Conservation (phyloP, 345 rosid genomes). For the Microthlaspi erraticum region DNA sequence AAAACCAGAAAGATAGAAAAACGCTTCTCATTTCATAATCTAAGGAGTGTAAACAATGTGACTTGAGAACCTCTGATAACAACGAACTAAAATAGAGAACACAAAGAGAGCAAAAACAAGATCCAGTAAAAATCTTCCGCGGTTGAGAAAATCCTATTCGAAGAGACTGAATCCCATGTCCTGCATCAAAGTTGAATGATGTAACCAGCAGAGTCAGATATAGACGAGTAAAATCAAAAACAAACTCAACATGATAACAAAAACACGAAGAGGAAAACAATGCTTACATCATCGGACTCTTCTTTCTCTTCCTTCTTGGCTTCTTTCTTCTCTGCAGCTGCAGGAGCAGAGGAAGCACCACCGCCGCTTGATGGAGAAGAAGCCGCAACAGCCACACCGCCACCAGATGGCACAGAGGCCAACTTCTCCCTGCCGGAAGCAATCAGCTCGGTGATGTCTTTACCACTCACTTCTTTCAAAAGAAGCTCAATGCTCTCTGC, state of each 20-base stretch:
- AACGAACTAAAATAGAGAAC: background rate
- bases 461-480: slow-evolving; percentile 58
- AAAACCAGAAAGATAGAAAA: background rate
- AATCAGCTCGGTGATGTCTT: slow-evolving; percentile 69
- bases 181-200: slow-evolving; percentile 45
- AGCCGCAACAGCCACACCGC: slow-evolving; percentile 53
- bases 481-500: slow-evolving; percentile 66
- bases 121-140: slow-evolving; percentile 40
- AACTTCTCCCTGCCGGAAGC: slow-evolving; percentile 78
- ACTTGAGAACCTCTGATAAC: slow-evolving; percentile 17
- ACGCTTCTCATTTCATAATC: background rate
- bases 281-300: slow-evolving; percentile 73
- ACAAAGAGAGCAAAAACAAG: background rate
- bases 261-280: background rate
- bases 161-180: slow-evolving; percentile 90
- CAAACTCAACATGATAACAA: background rate
- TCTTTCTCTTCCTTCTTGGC: slow-evolving; percentile 82
- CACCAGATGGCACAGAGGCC: slow-evolving; percentile 77
- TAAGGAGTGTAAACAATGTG: background rate
- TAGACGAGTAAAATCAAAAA: background rate
- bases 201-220: background rate
- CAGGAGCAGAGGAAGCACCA: slow-evolving; percentile 53
- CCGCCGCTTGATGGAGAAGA: slow-evolving; percentile 50
- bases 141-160: slow-evolving; percentile 48
- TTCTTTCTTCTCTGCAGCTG: slow-evolving; percentile 68